Percentiles rank a stretch among this genome's conserved stretches.
Conservation (phyloP, 768 basidiomycete species). For the Lepiota venenata region DNA sequence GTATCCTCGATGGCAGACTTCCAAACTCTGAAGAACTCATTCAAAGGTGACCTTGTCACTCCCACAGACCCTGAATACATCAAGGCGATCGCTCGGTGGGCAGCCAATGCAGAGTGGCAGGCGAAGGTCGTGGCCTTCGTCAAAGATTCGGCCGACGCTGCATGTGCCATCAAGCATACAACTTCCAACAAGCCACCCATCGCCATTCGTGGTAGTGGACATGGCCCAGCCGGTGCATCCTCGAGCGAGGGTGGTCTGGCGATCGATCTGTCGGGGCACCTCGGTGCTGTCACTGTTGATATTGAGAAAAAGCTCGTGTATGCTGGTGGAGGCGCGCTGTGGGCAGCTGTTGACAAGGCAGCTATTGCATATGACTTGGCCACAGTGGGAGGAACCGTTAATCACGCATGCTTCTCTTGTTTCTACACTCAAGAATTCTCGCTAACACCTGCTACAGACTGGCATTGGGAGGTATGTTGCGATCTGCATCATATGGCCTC, state of each 20-base stretch:
- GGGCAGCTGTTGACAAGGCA: slow-evolving; percentile 40
- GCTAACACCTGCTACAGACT: slow-evolving; percentile 26
- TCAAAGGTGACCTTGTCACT: slow-evolving; percentile 43
- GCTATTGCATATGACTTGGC: slow-evolving; percentile 41
- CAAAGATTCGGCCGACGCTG: slow-evolving; percentile 37
- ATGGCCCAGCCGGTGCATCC: slow-evolving; percentile 37
- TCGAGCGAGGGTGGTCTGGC: slow-evolving; percentile 44
- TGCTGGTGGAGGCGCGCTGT: slow-evolving; percentile 43
- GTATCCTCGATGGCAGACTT: no score
- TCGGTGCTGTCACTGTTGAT: slow-evolving; percentile 34
- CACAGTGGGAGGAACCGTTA: slow-evolving; percentile 42
- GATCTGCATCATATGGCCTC: no score
- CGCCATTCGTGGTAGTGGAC: slow-evolving; percentile 45
- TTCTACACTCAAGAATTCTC: neutral
- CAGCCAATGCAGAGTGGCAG: slow-evolving; percentile 33
- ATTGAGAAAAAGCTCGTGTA: slow-evolving; percentile 31
- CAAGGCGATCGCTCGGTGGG: slow-evolving; percentile 40
- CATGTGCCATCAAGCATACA: slow-evolving; percentile 30
- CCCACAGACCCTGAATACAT: slow-evolving; percentile 30
- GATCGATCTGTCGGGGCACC: slow-evolving; percentile 42
- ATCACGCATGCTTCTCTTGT: slow-evolving; percentile 33
- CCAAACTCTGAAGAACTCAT: no score
- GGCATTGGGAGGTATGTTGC: slow-evolving; percentile 42
- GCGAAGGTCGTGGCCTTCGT: slow-evolving; percentile 41
- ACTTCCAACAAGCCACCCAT: slow-evolving; percentile 29